Evolutionary conservation across 495 filamentous ascomycete genomes (phyloP).

Genomic region (Xylaria castorea): DNA sequence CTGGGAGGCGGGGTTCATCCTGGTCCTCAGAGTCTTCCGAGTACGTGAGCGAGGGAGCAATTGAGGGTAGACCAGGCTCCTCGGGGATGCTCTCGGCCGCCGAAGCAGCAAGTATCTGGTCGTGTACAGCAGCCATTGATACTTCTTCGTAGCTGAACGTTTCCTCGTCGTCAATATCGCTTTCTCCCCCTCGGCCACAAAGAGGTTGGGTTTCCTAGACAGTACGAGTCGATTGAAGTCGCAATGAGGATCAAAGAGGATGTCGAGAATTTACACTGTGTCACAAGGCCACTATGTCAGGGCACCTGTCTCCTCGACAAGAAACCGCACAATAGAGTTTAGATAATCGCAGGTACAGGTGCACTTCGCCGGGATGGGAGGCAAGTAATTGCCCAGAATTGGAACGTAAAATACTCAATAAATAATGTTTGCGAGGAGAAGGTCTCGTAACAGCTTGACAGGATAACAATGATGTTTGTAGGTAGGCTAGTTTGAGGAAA

Average conservation of each 20-base stretch:
- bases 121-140: conserved; percentile 31
- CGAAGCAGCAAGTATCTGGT: conserved; percentile 31
- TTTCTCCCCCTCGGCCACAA: background rate
- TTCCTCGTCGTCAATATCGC: background rate
- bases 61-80: conserved; percentile 43
- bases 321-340: background rate
- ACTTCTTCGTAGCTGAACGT: background rate
- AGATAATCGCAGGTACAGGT: background rate
- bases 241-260: background rate
- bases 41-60: conserved; percentile 58
- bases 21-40: conserved; percentile 56
- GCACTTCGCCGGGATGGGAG: background rate
- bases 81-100: conserved; percentile 45
- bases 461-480: background rate
- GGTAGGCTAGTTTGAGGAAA: background rate
- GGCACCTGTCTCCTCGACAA: background rate
- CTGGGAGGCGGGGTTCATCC: conserved; percentile 40
- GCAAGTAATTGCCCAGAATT: background rate
- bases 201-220: background rate
- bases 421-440: background rate
- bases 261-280: background rate
- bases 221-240: background rate
- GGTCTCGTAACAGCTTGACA: background rate
- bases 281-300: background rate
- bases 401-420: conserved; percentile 3